Conservation (phyloP, 345 rosid genomes). For the Linum lewisii region DNA sequence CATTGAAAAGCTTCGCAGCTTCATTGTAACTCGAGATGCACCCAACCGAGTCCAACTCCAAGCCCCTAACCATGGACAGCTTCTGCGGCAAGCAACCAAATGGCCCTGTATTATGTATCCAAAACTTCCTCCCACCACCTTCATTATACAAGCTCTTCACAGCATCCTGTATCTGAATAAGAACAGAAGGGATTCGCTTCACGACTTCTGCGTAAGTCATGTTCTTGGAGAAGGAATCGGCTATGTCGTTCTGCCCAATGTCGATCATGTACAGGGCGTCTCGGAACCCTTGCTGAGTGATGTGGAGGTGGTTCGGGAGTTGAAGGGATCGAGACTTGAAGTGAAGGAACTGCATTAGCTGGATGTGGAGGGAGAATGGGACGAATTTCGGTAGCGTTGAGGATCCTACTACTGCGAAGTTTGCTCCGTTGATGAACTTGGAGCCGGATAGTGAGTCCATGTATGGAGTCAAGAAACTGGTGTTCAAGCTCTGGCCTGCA, state of each 20-base stretch:
- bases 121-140: conserved; percentile 71
- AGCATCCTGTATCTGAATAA: conserved; percentile 49
- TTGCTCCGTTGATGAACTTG: conserved; percentile 56
- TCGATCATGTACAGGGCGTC: conserved; percentile 76
- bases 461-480: conserved; percentile 55
- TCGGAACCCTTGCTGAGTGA: conserved; percentile 40
- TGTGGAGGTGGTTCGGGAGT: conserved; percentile 29
- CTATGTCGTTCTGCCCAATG: conserved; percentile 78
- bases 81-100: conserved; percentile 84
- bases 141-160: conserved; percentile 7
- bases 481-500: conserved; percentile 79
- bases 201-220: conserved; percentile 37
- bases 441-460: conserved; percentile 59
- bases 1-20: conserved; percentile 59
- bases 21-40: conserved; percentile 50
- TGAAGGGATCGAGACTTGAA: conserved; percentile 61
- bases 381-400: conserved; percentile 69
- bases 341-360: conserved; percentile 75
- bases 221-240: conserved; percentile 58
- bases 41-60: conserved; percentile 41
- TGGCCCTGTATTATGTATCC: conserved; percentile 92
- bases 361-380: conserved; percentile 67
- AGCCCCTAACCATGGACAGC: conserved; percentile 38
- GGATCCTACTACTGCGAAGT: conserved; percentile 72
- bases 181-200: conserved; percentile 40